phyloP scores from a whole-genome alignment of 1,284 basidiomycete species.

The Cerrena zonata region DNA sequence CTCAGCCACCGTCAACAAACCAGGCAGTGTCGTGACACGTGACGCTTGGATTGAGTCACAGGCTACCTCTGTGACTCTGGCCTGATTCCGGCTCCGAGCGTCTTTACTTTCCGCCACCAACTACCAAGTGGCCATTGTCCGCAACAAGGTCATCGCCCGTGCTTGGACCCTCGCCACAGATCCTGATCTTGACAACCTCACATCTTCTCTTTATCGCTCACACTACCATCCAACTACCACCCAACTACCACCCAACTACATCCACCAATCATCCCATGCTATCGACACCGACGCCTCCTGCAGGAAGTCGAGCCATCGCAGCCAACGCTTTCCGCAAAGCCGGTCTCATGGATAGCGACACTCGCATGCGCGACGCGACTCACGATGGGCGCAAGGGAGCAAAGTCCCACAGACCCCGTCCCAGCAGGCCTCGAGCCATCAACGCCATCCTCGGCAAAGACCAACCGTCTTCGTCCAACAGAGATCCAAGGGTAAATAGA shows the following conservation, averaged over 20 bases:
- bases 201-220: constrained; percentile 3
- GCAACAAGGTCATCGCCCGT: neutral
- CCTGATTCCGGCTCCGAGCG: neutral
- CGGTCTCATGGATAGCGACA: constrained; percentile 68
- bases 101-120: constrained; percentile 19
- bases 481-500: constrained; percentile 61
- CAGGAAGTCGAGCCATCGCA: constrained; percentile 51
- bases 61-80: too few relatives aligned
- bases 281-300: constrained; percentile 38
- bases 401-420: constrained; percentile 45
- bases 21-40: neutral
- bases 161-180: neutral
- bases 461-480: constrained; percentile 37
- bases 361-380: constrained; percentile 61
- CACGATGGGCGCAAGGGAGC: constrained; percentile 67
- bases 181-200: neutral
- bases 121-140: neutral
- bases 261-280: constrained; percentile 33
- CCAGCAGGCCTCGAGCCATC: constrained; percentile 50
- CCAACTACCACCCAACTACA: constrained; percentile 1
- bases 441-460: constrained; percentile 50
- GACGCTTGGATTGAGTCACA: neutral
- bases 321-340: constrained; percentile 56
- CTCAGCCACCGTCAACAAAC: neutral
- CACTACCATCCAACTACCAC: neutral